Evolutionary conservation across 2,329 filamentous ascomycete genomes (phyloP).

Genomic region (Canariomyces notabilis): DNA sequence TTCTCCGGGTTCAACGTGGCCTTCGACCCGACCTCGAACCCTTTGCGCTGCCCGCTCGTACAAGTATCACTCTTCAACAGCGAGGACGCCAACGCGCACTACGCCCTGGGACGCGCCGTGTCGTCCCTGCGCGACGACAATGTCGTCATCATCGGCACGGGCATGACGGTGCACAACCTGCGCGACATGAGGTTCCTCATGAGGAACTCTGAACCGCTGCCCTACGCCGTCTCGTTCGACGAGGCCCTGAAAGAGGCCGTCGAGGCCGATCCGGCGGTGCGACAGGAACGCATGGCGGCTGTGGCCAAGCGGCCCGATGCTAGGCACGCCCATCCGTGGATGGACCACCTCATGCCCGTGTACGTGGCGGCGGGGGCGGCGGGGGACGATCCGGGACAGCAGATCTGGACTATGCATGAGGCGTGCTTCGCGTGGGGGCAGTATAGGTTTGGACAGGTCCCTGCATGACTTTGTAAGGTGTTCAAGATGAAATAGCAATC

Average conservation of each 20-base stretch:
- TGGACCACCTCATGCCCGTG: conserved; percentile 47
- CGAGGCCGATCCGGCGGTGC: conserved; percentile 35
- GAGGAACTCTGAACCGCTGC: conserved; percentile 42
- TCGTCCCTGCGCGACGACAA: conserved; percentile 61
- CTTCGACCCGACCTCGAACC: conserved; percentile 57
- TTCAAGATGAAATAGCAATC: too few relatives aligned
- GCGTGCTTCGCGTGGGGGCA: conserved; percentile 43
- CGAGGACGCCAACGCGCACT: conserved; percentile 62
- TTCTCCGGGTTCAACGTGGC: conserved; percentile 64
- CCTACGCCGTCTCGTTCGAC: conserved; percentile 61
- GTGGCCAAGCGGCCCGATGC: conserved; percentile 40
- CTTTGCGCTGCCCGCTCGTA: conserved; percentile 62
- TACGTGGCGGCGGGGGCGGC: conserved; percentile 44
- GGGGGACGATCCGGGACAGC: conserved; percentile 37
- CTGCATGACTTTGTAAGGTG: conserved; percentile 13
- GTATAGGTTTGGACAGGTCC: conserved; percentile 41
- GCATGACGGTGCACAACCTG: conserved; percentile 71
- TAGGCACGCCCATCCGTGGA: conserved; percentile 43
- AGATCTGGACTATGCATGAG: conserved; percentile 44
- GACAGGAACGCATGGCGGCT: conserved; percentile 38
- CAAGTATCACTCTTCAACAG: conserved; percentile 65
- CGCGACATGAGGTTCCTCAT: conserved; percentile 47
- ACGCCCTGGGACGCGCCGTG: conserved; percentile 62
- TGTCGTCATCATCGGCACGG: conserved; percentile 64
- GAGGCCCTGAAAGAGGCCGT: conserved; percentile 62